Conservation (phyloP, 2,329 filamentous ascomycete species). For the Ciborinia camelliae region DNA sequence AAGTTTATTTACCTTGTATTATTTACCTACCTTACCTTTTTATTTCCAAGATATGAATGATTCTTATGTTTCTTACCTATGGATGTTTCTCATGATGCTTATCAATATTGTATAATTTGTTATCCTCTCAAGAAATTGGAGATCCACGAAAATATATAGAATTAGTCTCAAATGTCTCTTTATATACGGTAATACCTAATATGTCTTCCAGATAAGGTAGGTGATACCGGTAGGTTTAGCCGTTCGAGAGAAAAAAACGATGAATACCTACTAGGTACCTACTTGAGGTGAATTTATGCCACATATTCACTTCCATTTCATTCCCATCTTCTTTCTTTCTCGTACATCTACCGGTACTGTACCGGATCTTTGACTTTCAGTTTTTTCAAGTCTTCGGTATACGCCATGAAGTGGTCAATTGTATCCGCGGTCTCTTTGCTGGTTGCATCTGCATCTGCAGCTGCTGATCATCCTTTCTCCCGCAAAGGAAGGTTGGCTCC, state of each 20-base stretch:
- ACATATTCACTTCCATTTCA: not conserved
- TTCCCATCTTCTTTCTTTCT: not conserved
- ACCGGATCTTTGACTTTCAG: not conserved
- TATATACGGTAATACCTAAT: too few relatives aligned
- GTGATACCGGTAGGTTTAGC: constrained; percentile 9
- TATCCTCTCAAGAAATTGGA: not conserved
- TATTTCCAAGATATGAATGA: too few relatives aligned
- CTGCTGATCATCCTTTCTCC: constrained; percentile 25
- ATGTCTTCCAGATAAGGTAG: constrained; percentile 17
- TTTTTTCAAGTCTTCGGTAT: not conserved
- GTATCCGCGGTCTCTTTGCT: constrained; percentile 27
- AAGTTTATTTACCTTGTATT: not conserved
- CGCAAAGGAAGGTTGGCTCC: constrained; percentile 28
- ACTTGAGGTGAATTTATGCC: not conserved
- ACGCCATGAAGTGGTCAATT: constrained; percentile 32
- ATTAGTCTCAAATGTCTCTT: not conserved
- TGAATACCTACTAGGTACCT: too few relatives aligned
- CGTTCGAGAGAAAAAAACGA: not conserved
- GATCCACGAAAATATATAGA: constrained; percentile 3
- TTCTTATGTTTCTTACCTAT: too few relatives aligned
- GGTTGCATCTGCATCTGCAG: constrained; percentile 18
- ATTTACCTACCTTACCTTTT: too few relatives aligned
- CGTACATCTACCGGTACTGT: not conserved
- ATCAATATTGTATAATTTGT: too few relatives aligned
- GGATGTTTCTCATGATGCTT: not conserved